Evolutionary conservation across 2,329 filamentous ascomycete species (phyloP), one percentile per base, ranked within the genome.

Genomic region (Stagonosporopsis chrysanthemi): DNA sequence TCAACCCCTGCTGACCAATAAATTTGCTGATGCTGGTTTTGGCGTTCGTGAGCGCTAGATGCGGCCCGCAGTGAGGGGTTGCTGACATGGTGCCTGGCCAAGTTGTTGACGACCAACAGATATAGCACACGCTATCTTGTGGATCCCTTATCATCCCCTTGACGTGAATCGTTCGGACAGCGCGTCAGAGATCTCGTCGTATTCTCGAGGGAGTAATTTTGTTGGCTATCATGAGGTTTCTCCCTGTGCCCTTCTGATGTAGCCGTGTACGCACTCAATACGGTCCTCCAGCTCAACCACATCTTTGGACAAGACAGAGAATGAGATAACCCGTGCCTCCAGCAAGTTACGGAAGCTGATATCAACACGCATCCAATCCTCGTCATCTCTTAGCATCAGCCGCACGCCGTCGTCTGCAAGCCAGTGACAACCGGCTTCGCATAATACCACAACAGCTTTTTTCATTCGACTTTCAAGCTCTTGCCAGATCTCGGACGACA

Each of bases 321-420:
- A 71, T 12, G 5, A n/a, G 51, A 74, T 72, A 22, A 50, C 58
- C n/a, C 55, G 51, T 42, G 36, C 49, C 33, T 46, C 43, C 39
- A 72, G 56, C 40, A 69, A 51, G 28, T 58, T 39, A 14, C 66
- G 55, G 53, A 71, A 72, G 26, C 53, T 56, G 4, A 29, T 23
- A 52, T 74, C 63, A 15, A 72, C 39, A 14, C 54, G 52, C 61
- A 64, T 64, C 71, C 71, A 73, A 19, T 75, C 71, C 14, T 65
- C 54, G 15, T 48, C 6, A 29, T 64, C 56, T 35, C 57, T 31
- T 23, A 69, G 66, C 74, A 77, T 74, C 64, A 80, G 52, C 43
- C 72, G 56, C 9, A 74, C 73, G 14, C 77, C 79, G 39, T 80
- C 78, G 38, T 78, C 71, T 9, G 65, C 61, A 28, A 80, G 51